Percentiles rank a stretch among this genome's conserved stretches.
Evolutionary conservation across 179 eudicot genomes (phyloP).

Genomic region (Nepenthes alata): DNA sequence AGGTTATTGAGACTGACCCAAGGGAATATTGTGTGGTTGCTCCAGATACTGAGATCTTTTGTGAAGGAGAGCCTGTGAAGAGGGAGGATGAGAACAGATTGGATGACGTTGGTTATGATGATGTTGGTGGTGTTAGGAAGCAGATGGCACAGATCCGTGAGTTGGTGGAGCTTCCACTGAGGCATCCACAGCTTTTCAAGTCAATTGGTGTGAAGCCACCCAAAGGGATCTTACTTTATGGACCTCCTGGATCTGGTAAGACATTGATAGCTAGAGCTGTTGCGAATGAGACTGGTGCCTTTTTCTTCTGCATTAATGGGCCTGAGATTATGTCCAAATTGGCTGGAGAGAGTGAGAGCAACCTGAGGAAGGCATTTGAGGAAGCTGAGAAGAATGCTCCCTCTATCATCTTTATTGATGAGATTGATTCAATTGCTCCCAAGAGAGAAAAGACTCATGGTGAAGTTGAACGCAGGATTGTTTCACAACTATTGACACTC

Average conservation of each 20-base stretch:
- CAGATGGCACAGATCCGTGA: conserved; percentile 81
- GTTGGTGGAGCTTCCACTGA: conserved; percentile 56
- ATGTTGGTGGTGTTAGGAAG: conserved; percentile 70
- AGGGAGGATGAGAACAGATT: conserved; percentile 66
- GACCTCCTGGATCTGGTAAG: conserved; percentile 75
- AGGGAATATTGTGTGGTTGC: conserved; percentile 66
- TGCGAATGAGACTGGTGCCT: conserved; percentile 74
- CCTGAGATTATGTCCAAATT: conserved; percentile 70
- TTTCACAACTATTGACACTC: conserved; percentile 60
- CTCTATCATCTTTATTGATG: conserved; percentile 60
- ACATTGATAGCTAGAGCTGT: conserved; percentile 70
- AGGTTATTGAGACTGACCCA: conserved; percentile 69
- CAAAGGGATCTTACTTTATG: conserved; percentile 61
- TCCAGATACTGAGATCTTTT: conserved; percentile 68
- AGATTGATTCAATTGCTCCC: conserved; percentile 71
- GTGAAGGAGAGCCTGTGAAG: conserved; percentile 68
- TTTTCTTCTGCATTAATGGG: conserved; percentile 67
- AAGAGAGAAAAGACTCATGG: conserved; percentile 67
- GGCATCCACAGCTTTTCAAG: conserved; percentile 70
- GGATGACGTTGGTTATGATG: conserved; percentile 70
- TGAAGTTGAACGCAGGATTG: conserved; percentile 73
- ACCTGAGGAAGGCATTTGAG: conserved; percentile 63
- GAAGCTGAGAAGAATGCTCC: conserved; percentile 78
- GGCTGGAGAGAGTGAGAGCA: conserved; percentile 80
- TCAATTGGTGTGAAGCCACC: conserved; percentile 77